phyloP scores from a whole-genome alignment of 306 rosid genomes.

The Ormosia semicastrata region DNA sequence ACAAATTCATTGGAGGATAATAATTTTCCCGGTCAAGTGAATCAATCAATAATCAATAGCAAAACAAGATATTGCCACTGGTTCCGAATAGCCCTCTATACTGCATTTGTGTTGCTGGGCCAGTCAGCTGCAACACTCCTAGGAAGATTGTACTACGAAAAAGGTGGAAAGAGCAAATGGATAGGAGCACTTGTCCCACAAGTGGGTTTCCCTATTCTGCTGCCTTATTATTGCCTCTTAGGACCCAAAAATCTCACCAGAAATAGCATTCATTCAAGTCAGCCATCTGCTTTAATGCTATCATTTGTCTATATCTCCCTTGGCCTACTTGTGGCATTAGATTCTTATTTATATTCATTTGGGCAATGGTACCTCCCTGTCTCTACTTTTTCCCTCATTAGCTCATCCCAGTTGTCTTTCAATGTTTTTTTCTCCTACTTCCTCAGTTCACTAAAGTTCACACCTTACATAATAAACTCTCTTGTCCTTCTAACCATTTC shows the following conservation, averaged over 20 bases:
- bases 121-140: slow-evolving; percentile 27
- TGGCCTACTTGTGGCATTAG: slow-evolving; percentile 22
- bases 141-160: slow-evolving; percentile 35
- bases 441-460: slow-evolving; percentile 34
- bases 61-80: slow-evolving; percentile 8
- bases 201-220: slow-evolving; percentile 31
- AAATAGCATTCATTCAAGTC: slow-evolving; percentile 16
- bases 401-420: slow-evolving; percentile 29
- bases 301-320: slow-evolving; percentile 27
- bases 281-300: slow-evolving; percentile 17
- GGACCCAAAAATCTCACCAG: slow-evolving; percentile 5
- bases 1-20: neutral
- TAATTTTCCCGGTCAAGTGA: neutral
- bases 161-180: slow-evolving; percentile 43
- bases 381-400: slow-evolving; percentile 27
- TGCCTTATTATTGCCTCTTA: slow-evolving; percentile 28
- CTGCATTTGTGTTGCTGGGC: slow-evolving; percentile 3
- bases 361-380: slow-evolving; percentile 31
- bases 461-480: slow-evolving; percentile 33
- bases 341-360: slow-evolving; percentile 30
- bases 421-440: slow-evolving; percentile 35
- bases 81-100: slow-evolving; percentile 21
- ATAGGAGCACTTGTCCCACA: slow-evolving; percentile 26
- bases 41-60: neutral
- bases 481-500: slow-evolving; percentile 32